Evolutionary conservation across 768 basidiomycete genomes (phyloP), one percentile per base, ranked within the genome.

Genomic region (Leccinum incarnatum): DNA sequence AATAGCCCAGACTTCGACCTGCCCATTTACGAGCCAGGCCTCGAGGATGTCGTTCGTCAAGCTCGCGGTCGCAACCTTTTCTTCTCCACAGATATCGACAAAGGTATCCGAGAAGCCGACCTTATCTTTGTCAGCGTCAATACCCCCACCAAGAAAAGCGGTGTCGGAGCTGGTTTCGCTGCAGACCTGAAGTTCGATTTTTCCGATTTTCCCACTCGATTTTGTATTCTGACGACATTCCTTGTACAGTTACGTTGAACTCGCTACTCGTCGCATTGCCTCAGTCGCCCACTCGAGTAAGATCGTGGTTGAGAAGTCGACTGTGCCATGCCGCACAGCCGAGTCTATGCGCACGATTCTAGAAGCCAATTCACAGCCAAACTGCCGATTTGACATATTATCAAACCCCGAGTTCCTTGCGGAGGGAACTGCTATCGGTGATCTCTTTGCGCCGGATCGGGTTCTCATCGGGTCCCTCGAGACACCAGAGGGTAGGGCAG

Each of bases 361-460:
- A 55, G 95, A 98, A 76, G 95, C 96, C 65, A 99, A 99, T 81
- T 96, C 96, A 40, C 93, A 87, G 71, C 86, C 90, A 58, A 87
- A 88, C 66, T 88, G 89, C 76, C 86, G 85, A 59, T 99, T 99
- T 70, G 95, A 98, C 71, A 98, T 99, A 72, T 88, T 99, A 64
- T 98, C 97, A 69, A 99, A 99, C 80, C 97, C 97, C 57, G 97
- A 99, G 74, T 99, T 99, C 81, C 82, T 99, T 50, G 97, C 97
- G 7, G 97, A 99, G 77, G 97, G 97, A 63, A 98, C 97, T 36
- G 97, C 97, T 55, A 95, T 99, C 70, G 66, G 58, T 51, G 97
- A 99, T 74, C 86, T 99, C 29, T 84, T 92, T 74, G 74, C 69
- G 17, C 97, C 97, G 17, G 97, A 99, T 77, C 89, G 97, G 61